Evolutionary conservation across 2,329 filamentous ascomycete species (phyloP).

Genomic region (Alternaria triticina): DNA sequence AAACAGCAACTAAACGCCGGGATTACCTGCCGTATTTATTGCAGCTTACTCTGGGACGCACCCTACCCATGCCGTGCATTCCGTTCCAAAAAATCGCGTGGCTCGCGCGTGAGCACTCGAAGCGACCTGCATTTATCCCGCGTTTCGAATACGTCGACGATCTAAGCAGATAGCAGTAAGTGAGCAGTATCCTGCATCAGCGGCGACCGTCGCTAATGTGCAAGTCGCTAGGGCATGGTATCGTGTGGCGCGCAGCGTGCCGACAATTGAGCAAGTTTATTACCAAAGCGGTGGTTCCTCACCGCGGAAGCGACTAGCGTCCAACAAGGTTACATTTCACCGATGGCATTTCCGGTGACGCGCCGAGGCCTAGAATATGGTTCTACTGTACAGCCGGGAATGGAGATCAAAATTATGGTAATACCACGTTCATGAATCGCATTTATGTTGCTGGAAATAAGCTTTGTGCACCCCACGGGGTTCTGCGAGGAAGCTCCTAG

Average conservation of each 20-base stretch:
- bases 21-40: conserved; percentile 40
- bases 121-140: conserved; percentile 18
- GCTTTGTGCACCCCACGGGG: not conserved
- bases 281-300: conserved; percentile 24
- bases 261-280: conserved; percentile 44
- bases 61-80: conserved; percentile 34
- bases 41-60: conserved; percentile 14
- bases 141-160: conserved; percentile 11
- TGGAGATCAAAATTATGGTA: not conserved
- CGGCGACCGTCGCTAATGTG: conserved; percentile 24
- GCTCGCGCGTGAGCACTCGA: conserved; percentile 27
- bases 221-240: conserved; percentile 9
- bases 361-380: not conserved
- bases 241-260: conserved; percentile 11
- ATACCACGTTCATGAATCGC: not conserved
- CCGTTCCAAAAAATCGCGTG: conserved; percentile 29
- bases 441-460: not conserved
- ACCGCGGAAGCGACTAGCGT: conserved; percentile 22
- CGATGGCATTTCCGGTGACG: conserved; percentile 6
- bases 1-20: conserved; percentile 4
- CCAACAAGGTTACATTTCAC: conserved; percentile 22
- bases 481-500: not conserved
- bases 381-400: not conserved
- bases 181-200: conserved; percentile 29
- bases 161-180: conserved; percentile 25